Base-by-base conservation (phyloP, 306 rosid genomes). In the Canavalia ensiformis region DNA sequence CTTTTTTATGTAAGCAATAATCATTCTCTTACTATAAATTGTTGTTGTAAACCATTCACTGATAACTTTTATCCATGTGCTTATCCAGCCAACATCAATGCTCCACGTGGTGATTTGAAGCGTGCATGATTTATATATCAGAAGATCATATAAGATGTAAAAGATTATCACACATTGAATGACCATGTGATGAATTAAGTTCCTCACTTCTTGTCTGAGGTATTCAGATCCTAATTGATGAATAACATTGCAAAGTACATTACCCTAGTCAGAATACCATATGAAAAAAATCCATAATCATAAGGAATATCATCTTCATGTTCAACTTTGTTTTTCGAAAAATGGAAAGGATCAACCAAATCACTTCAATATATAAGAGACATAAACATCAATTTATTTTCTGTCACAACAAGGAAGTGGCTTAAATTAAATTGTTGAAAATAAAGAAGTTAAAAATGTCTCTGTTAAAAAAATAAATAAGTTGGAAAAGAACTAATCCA, bases 21-120 rank as follows among this genome's bases (percentile, higher is more conserved):
- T 70, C 56, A 34, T 83, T 39, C 35, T 84, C 98, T 91, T 86
- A 92, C 98, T n/a, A 77, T 90, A 94, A 41, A 92, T 50, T 18
- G 97, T 83, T 75, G 97, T 97, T 28, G 97, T 97, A 84, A 94
- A 90, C 97, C 98, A 94, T 79, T 94, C 97, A 37, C 91, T 94
- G 71, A 91, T 41, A 49, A 91, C 84, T 79, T 88, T 92, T 49
- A 91, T 95, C 97, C 98, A 92, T 50, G 97, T 91, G 66, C 98
- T 94, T 72, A 93, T 73, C 98, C 97, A 91, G 1, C 97, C 98
- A 55, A 91, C 89, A 82, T 94, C 98, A 69, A 94, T 94, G 90
- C 91, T 94, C 98, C 97, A 94, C 87, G 97, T 92, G 72, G 81
- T 84, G 68, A 60, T 75, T 87, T 80, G 33, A 58, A 47, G 73